A percentile compares a stretch with the other conserved stretches of the same genome.
Evolutionary conservation across 352 stramenopile species (phyloP).

Genomic region (Plasmopara muralis): DNA sequence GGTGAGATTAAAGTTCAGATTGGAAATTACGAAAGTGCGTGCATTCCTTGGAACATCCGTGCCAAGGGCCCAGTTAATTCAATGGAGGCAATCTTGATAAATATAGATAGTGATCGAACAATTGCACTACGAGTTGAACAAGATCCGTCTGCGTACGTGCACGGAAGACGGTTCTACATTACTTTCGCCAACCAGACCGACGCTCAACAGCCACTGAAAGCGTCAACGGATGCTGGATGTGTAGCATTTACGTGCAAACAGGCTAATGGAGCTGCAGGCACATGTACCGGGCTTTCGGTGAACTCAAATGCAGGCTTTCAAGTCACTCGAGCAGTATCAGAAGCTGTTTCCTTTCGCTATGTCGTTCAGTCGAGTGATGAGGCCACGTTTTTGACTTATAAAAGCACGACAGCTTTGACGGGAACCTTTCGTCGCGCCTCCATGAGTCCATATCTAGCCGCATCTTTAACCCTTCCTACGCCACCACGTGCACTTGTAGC

Average conservation of each 20-base stretch:
- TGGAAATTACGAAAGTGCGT: constrained; percentile 30
- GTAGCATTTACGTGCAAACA: constrained; percentile 44
- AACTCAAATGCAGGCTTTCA: constrained; percentile 42
- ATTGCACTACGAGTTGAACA: constrained; percentile 39
- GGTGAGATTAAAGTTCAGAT: constrained; percentile 38
- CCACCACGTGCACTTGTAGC: constrained; percentile 11
- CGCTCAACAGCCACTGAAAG: constrained; percentile 25
- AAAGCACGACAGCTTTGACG: constrained; percentile 23
- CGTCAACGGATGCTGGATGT: constrained; percentile 25
- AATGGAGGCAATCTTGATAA: constrained; percentile 32
- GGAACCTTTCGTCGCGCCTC: constrained; percentile 43
- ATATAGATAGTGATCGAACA: constrained; percentile 28
- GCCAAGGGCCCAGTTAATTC: constrained; percentile 28
- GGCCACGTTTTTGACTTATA: constrained; percentile 20
- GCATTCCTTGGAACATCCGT: constrained; percentile 41
- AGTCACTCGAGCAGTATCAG: constrained; percentile 26
- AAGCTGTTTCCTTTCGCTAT: constrained; percentile 54
- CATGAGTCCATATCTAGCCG: constrained; percentile 23
- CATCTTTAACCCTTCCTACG: constrained; percentile 23
- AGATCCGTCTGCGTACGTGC: constrained; percentile 31
- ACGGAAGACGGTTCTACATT: constrained; percentile 41
- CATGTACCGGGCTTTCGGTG: constrained; percentile 34
- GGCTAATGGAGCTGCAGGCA: constrained; percentile 17
- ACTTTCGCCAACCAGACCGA: constrained; percentile 38
- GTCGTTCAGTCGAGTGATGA: constrained; percentile 36